Evolutionary conservation across 2,329 filamentous ascomycete species (phyloP).

Genomic region (Periconia digitata): DNA sequence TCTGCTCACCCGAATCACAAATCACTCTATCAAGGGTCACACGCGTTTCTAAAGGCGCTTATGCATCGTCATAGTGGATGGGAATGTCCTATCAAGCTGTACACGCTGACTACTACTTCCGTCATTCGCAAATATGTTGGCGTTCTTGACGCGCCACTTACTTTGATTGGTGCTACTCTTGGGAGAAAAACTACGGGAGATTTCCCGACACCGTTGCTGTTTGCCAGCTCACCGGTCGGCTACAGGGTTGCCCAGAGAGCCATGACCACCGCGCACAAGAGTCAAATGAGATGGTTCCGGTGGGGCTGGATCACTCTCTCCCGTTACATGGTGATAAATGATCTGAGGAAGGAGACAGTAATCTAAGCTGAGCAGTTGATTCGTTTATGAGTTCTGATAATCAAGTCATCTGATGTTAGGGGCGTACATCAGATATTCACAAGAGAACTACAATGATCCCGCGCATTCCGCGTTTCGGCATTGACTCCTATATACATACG

Average conservation of each 20-base stretch:
- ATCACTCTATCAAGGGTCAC: conserved; percentile 80
- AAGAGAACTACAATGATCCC: neutral
- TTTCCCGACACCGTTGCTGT: conserved; percentile 63
- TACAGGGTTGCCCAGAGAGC: conserved; percentile 74
- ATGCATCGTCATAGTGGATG: conserved; percentile 65
- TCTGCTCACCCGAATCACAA: conserved; percentile 93
- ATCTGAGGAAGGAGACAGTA: conserved; percentile 69
- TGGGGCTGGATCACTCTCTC: conserved; percentile 93
- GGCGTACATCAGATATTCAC: neutral
- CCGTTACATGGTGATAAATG: conserved; percentile 95
- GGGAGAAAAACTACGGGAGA: conserved; percentile 55
- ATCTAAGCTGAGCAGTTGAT: too few species aligned
- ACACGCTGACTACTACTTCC: conserved; percentile 75
- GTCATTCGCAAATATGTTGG: conserved; percentile 79
- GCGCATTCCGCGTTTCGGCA: conserved; percentile 11
- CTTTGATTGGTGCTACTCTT: conserved; percentile 61
- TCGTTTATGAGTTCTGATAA: neutral
- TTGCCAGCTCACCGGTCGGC: conserved; percentile 66
- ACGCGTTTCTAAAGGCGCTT: conserved; percentile 68
- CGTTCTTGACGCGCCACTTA: conserved; percentile 74
- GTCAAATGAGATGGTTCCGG: conserved; percentile 98
- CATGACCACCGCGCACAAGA: conserved; percentile 88
- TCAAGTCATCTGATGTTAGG: conserved; percentile 1
- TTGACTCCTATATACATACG: neutral
- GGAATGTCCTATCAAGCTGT: conserved; percentile 76